Evolutionary conservation across 2,329 filamentous ascomycete species (phyloP).

Genomic region (Gnomoniopsis smithogilvyi): DNA sequence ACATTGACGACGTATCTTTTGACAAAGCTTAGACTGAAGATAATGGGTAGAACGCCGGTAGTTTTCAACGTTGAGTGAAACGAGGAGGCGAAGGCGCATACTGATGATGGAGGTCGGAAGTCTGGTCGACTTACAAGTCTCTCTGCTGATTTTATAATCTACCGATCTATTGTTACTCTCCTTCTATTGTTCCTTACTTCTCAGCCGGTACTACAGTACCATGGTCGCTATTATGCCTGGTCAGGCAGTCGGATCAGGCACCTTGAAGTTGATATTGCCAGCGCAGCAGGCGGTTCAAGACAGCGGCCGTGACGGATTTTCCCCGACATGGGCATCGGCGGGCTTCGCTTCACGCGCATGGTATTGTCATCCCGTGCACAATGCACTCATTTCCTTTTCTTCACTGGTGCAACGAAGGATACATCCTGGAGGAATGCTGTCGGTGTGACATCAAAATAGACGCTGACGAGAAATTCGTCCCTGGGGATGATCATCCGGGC

Average conservation of each 20-base stretch:
- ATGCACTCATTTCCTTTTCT: background rate
- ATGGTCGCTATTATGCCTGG: too few species aligned
- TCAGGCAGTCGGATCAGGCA: too few species aligned
- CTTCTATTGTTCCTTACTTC: background rate
- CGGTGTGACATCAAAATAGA: background rate
- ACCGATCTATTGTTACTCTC: too few species aligned
- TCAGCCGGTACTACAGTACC: background rate
- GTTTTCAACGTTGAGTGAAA: too few species aligned
- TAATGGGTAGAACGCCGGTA: too few species aligned
- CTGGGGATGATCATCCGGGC: background rate
- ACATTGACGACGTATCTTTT: too few species aligned
- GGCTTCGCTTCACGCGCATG: constrained; percentile 5
- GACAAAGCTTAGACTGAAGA: too few species aligned
- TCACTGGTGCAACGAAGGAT: background rate
- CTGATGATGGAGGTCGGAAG: background rate
- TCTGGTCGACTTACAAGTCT: background rate
- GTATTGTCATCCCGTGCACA: background rate
- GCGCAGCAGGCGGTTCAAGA: constrained; percentile 1
- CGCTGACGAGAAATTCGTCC: background rate
- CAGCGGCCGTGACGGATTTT: constrained; percentile 5
- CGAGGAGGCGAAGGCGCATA: background rate
- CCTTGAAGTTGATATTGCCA: background rate
- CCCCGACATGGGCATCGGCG: constrained; percentile 2
- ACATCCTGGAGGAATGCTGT: background rate
- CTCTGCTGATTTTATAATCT: too few species aligned